These are phyloP conservation scores for Microsporum audouinii DNA, from an alignment of 2,329 filamentous ascomycete genomes.

Conservation along the genomic window DNA sequence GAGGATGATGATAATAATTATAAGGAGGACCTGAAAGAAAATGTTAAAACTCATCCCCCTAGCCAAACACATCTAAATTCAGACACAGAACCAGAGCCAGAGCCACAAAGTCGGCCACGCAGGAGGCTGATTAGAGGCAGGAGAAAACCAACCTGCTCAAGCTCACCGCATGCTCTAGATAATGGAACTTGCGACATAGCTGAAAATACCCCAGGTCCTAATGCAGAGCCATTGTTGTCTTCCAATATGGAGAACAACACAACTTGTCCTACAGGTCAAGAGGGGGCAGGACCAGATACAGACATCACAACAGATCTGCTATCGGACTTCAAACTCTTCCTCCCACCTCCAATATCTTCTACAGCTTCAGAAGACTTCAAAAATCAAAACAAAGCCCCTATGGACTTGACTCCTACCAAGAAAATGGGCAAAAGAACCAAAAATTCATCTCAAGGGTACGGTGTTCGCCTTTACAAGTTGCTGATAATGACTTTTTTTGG, in stretches of 20 bases:
- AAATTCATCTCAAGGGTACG: neutral
- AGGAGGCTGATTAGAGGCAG: conserved; percentile 28
- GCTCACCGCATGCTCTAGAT: neutral
- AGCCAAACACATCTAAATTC: neutral
- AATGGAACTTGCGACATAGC: neutral
- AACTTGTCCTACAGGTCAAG: neutral
- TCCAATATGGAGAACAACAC: neutral
- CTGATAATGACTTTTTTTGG: neutral
- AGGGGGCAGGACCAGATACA: neutral
- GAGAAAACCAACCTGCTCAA: conserved; percentile 5
- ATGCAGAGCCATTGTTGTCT: neutral
- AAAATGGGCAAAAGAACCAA: neutral
- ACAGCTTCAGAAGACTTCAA: neutral
- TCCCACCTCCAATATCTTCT: neutral
- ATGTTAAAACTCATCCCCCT: conserved; percentile 16
- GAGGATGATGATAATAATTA: neutral
- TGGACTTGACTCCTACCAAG: neutral
- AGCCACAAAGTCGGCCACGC: conserved; percentile 14
- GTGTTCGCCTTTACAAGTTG: neutral
- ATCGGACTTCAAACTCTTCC: neutral
- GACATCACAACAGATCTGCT: neutral
- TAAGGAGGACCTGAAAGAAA: conserved; percentile 20
- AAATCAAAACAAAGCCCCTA: neutral
- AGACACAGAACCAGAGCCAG: neutral
- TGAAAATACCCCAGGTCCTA: neutral